phyloP scores from a whole-genome alignment of 345 rosid genomes.

The Pistacia atlantica region DNA sequence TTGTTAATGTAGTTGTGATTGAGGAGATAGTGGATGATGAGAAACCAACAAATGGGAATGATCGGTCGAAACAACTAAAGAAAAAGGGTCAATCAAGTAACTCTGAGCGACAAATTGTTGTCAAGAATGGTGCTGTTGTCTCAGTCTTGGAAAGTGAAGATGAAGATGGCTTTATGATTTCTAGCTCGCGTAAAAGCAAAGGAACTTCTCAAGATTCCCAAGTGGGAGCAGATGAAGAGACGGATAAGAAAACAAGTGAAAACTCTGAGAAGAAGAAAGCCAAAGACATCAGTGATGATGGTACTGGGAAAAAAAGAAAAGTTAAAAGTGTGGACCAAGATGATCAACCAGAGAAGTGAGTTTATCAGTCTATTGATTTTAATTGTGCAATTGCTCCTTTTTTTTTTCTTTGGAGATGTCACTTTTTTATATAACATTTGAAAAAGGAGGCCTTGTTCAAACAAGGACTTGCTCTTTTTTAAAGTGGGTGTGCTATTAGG shows the following conservation, averaged over 20 bases:
- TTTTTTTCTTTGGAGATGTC: background rate
- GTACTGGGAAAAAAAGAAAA: constrained; percentile 61
- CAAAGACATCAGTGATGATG: constrained; percentile 32
- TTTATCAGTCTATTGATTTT: background rate
- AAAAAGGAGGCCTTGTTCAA: background rate
- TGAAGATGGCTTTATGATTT: constrained; percentile 92
- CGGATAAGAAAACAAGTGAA: constrained; percentile 21
- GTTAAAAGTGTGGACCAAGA: constrained; percentile 56
- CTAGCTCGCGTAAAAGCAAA: constrained; percentile 34
- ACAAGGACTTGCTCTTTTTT: background rate
- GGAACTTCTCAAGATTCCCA: constrained; percentile 23
- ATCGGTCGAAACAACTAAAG: constrained; percentile 40
- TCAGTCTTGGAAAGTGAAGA: constrained; percentile 78
- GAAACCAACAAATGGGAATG: constrained; percentile 42
- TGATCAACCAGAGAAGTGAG: constrained; percentile 61
- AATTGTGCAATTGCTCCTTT: background rate
- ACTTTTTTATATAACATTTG: background rate
- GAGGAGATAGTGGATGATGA: constrained; percentile 93
- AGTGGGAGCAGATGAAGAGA: constrained; percentile 30
- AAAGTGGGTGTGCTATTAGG: background rate
- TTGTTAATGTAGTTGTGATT: constrained; percentile 53
- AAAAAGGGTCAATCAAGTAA: constrained; percentile 45
- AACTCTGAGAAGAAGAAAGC: constrained; percentile 35
- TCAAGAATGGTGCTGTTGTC: constrained; percentile 28
- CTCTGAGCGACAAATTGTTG: constrained; percentile 44